Percentiles rank a stretch among this genome's conserved stretches.
phyloP scores from a whole-genome alignment of 1,284 basidiomycete species.

The Lentinula novae-zelandiae region DNA sequence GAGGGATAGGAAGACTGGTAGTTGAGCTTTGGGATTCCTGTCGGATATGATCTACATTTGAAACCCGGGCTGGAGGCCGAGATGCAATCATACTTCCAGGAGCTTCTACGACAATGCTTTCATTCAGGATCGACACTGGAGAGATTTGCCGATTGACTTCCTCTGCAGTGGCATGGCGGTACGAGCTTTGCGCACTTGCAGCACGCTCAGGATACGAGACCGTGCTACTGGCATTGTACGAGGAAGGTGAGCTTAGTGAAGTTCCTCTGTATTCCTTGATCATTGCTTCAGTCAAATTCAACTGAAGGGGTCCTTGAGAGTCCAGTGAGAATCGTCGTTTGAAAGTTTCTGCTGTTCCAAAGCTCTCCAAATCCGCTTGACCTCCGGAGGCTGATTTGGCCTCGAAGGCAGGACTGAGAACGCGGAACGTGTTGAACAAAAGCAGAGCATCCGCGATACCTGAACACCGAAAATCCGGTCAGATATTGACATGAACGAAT shows the following conservation, averaged over 20 bases:
- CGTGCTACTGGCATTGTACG: slow-evolving; percentile 17
- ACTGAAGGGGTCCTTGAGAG: neutral
- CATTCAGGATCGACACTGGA: slow-evolving; percentile 1
- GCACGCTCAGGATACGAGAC: slow-evolving; percentile 20
- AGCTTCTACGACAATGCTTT: slow-evolving; percentile 8
- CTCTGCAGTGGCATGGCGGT: slow-evolving; percentile 31
- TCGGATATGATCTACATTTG: slow-evolving; percentile 15
- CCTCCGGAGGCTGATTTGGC: slow-evolving; percentile 7
- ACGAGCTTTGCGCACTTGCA: slow-evolving; percentile 21
- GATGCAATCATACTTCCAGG: neutral
- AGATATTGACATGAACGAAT: slow-evolving; percentile 12
- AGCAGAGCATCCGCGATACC: slow-evolving; percentile 60
- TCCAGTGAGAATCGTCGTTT: slow-evolving; percentile 5
- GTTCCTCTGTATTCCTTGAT: slow-evolving; percentile 18
- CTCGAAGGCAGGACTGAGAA: slow-evolving; percentile 52
- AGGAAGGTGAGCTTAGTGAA: slow-evolving; percentile 5
- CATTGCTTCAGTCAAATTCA: slow-evolving; percentile 14
- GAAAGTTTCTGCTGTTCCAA: slow-evolving; percentile 14
- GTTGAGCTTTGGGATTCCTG: slow-evolving; percentile 19
- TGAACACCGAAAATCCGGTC: slow-evolving; percentile 21
- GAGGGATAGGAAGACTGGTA: slow-evolving; percentile 25
- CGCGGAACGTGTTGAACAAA: slow-evolving; percentile 66
- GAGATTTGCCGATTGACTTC: slow-evolving; percentile 23
- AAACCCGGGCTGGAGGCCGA: slow-evolving; percentile 9
- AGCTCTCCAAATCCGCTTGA: slow-evolving; percentile 14